Evolutionary conservation across 495 filamentous ascomycete species (phyloP).

Genomic region (Geopyxis carbonaria): DNA sequence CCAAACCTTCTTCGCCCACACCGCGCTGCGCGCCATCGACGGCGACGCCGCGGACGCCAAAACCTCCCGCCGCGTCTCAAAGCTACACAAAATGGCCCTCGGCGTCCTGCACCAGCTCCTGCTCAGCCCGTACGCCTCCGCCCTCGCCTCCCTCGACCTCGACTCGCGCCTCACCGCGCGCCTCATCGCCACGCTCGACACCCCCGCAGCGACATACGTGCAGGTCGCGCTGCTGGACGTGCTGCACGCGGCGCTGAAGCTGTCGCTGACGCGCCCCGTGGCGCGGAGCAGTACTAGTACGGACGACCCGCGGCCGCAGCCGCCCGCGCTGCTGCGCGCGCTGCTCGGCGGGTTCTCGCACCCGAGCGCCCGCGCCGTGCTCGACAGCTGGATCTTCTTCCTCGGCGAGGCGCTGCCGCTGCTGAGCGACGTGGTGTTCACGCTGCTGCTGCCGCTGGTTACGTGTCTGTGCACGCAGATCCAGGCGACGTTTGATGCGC

Average conservation of each 20-base stretch:
- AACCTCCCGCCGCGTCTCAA: conserved; percentile 31
- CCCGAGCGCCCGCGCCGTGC: conserved; percentile 49
- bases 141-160: conserved; percentile 49
- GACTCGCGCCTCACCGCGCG: conserved; percentile 56
- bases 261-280: conserved; percentile 39
- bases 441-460: conserved; percentile 75
- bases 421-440: conserved; percentile 67
- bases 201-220: conserved; percentile 40
- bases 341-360: conserved; percentile 69
- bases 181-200: conserved; percentile 44
- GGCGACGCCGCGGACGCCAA: conserved; percentile 28
- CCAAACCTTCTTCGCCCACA: conserved; percentile 45
- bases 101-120: conserved; percentile 60
- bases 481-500: conserved; percentile 43
- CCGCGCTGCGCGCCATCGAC: conserved; percentile 40
- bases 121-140: conserved; percentile 47
- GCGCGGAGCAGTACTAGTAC: too few species aligned
- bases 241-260: conserved; percentile 50
- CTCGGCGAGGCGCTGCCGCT: conserved; percentile 71
- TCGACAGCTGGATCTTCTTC: conserved; percentile 83
- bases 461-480: conserved; percentile 74
- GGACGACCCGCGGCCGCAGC: conserved; percentile 29
- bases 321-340: conserved; percentile 60
- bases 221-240: conserved; percentile 63
- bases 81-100: conserved; percentile 53